Conservation (phyloP, 2,329 filamentous ascomycete genomes). For the Tolypocladium sp. region DNA sequence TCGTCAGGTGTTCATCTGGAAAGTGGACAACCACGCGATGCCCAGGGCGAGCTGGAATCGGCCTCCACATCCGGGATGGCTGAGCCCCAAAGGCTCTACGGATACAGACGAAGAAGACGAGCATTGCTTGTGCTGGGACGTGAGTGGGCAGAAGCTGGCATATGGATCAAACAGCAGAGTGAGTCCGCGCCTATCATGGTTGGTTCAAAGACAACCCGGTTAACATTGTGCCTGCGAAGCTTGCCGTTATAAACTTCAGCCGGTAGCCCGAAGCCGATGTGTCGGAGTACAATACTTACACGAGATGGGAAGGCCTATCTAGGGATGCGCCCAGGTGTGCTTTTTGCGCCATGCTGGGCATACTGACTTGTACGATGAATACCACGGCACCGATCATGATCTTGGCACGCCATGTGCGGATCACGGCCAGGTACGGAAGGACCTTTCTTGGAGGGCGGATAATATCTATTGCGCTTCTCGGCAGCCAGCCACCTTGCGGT, state of each 20-base stretch:
- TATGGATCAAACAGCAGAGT: constrained; percentile 56
- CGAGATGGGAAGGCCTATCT: background rate
- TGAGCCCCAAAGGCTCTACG: constrained; percentile 44
- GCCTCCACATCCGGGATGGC: constrained; percentile 45
- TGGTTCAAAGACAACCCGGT: too few relatives aligned
- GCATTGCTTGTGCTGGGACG: constrained; percentile 54
- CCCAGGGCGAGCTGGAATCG: constrained; percentile 53
- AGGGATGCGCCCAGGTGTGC: background rate
- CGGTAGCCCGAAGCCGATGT: constrained; percentile 16
- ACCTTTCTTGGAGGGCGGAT: background rate
- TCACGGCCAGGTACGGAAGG: background rate
- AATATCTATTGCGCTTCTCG: background rate
- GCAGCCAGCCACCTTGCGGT: background rate
- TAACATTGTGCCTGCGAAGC: constrained; percentile 16
- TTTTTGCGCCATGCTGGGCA: background rate
- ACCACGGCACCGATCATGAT: background rate
- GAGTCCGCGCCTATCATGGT: constrained; percentile 22
- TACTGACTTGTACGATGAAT: background rate
- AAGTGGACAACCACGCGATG: constrained; percentile 47
- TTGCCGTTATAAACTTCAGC: constrained; percentile 43
- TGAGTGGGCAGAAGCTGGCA: constrained; percentile 50
- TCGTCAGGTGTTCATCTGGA: constrained; percentile 54
- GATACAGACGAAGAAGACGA: constrained; percentile 50
- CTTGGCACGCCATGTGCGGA: background rate
- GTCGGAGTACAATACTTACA: background rate